Base-by-base conservation (phyloP, 2,329 filamentous ascomycete genomes). In the Apiospora rasikravindrae region DNA sequence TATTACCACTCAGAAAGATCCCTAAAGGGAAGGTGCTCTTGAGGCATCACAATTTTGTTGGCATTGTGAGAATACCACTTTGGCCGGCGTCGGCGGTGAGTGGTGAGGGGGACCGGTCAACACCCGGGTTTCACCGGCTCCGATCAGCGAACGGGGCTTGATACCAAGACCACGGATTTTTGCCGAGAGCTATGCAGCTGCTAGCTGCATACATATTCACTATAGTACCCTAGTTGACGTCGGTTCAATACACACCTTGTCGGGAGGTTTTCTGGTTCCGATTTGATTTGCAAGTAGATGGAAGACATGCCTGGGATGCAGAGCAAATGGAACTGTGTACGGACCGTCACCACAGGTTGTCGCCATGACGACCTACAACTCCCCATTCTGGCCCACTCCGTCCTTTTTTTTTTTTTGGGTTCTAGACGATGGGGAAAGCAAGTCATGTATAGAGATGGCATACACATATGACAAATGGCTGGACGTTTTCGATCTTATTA, bases 91-190 rank as follows among this genome's bases (percentile, higher is more conserved):
- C 57, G 40, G 57, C 57, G 57, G 57, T 64, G 33, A 64, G 10
- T 37, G 3, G 57, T 64, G 57, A 40, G 29, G 57, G 33, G 49
- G 8, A 10, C 10, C 45, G 45, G 53, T 6, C 57, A 64, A 64
- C 40, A n/a, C 19, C 57, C 57, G 57, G 57, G 57, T 64, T 64
- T 64, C 57, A n/a, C 57, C 57, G 57, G 57, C 33, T 64, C 57
- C 29, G 57, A 40, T 64, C 57, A 40, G 57, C 19, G 10, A 61
- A 33, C 7, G 57, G 29, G 57, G n/a, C 57, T 64, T 64, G 57
- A 64, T 64, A 64, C 57, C 33, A n/a, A 40, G 2, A n/a, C 0
- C 22, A 14, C 33, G 33, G 33, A 40, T 22, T 19, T 4, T 5
- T 5, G 29, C 53, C 29, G 29, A 57, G 11, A 14, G 6, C 22